Evolutionary conservation across 2,329 filamentous ascomycete genomes (phyloP), one percentile per base, ranked within the genome.

Genomic region (Xylaria polymorpha): DNA sequence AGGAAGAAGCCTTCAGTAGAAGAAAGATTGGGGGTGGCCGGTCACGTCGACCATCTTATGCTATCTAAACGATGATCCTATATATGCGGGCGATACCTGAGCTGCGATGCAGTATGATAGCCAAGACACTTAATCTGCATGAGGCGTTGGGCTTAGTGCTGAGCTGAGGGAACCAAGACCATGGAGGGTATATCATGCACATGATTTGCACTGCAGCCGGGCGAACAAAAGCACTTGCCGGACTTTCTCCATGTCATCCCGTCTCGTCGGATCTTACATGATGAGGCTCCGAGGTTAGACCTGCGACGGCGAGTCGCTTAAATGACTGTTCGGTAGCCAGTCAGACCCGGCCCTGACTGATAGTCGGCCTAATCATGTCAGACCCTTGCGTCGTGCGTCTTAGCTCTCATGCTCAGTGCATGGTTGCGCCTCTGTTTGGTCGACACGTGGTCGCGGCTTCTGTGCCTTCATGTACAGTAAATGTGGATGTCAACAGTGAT

Each of bases 281-380:
- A 37, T 37, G 66, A 63, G 66, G 66, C 66, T 68, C 32, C 56
- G 55, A 22, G 7, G 18, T 63, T 18, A 35, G 44, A 20, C 55
- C n/a, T 43, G 18, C 10, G 39, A 51, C 32, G 8, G 25, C 60
- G 25, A 43, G 43, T 44, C 20, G 41, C 50, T 50, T 48, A 37
- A 6, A 43, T 68, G 62, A 61, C 50, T 68, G 50, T 57, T 22
- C 29, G 37, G 57, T 41, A 39, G 41, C 66, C 61, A 68, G 35
- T 57, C 1, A 46, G 1, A 14, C 25, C 7, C 7, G 5, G 51
- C 12, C 66, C 62, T 56, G 62, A 51, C 58, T 29, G 25, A 22
- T 9, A n/a, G 61, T 46, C 22, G 15, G 62, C 55, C 55, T 69
- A 60, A 56, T 25, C n/a, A 29, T 6, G 46, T 29, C 60, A 51